phyloP scores from a whole-genome alignment of 768 basidiomycete species.

The Calvatia gigantea region DNA sequence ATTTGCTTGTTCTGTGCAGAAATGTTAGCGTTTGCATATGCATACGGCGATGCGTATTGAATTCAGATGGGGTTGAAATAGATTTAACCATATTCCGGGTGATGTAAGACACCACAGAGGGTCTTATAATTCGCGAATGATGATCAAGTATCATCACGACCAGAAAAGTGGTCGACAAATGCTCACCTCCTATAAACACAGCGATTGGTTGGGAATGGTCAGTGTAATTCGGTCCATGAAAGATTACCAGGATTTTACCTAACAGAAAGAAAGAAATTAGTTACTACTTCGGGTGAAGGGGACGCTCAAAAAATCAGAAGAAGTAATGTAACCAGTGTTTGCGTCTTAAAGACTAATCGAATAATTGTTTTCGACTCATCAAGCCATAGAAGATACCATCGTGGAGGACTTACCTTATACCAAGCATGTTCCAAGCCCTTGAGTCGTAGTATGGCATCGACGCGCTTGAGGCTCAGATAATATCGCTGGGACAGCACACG shows the following conservation, averaged over 20 bases:
- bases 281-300: not conserved
- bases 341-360: constrained; percentile 97
- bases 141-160: constrained; percentile 49
- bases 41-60: constrained; percentile 6
- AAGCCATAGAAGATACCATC: constrained; percentile 18
- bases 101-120: constrained; percentile 60
- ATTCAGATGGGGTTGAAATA: constrained; percentile 75
- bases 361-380: constrained; percentile 52
- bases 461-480: constrained; percentile 70
- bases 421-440: constrained; percentile 74
- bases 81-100: constrained; percentile 51
- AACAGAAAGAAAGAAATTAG: constrained; percentile 15
- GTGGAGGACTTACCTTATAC: constrained; percentile 55
- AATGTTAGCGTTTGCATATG: not conserved
- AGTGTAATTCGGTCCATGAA: constrained; percentile 14
- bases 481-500: constrained; percentile 59
- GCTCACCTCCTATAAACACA: constrained; percentile 37
- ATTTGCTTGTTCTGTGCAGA: constrained; percentile 50
- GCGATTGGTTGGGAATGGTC: not conserved
- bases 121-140: constrained; percentile 75
- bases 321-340: constrained; percentile 60
- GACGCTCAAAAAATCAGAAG: constrained; percentile 21
- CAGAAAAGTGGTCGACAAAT: not conserved
- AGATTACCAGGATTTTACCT: constrained; percentile 8
- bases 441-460: constrained; percentile 79